Conservation (phyloP, 2,329 filamentous ascomycete genomes). For the Phyllosticta capitalensis region DNA sequence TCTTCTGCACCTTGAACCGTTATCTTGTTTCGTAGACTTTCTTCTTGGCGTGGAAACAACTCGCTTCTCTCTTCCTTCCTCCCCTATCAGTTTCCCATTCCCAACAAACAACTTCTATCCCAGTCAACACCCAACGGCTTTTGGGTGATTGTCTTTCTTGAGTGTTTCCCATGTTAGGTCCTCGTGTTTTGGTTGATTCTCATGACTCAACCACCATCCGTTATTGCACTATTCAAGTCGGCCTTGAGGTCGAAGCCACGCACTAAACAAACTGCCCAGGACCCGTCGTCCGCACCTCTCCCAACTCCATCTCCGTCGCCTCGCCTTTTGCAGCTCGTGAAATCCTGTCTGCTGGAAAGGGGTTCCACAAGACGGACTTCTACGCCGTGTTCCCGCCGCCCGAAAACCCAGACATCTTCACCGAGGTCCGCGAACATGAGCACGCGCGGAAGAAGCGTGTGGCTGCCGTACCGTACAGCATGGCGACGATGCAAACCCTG, state of each 20-base stretch:
- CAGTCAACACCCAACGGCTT: background rate
- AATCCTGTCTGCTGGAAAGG: slow-evolving; percentile 55
- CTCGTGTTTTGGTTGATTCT: too few relatives aligned
- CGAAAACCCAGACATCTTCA: slow-evolving; percentile 17
- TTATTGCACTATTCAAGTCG: background rate
- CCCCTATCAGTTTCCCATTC: too few relatives aligned
- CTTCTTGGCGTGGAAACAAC: background rate
- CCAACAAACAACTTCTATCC: background rate
- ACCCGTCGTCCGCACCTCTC: slow-evolving; percentile 63
- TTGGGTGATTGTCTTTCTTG: too few relatives aligned
- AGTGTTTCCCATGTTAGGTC: too few relatives aligned
- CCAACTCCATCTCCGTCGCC: slow-evolving; percentile 67
- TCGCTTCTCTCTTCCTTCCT: background rate
- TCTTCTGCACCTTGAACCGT: background rate
- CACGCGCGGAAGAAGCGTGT: slow-evolving; percentile 17
- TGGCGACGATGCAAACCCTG: slow-evolving; percentile 15
- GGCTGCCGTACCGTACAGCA: slow-evolving; percentile 15
- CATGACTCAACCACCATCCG: background rate
- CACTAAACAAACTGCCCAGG: background rate
- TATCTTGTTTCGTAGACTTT: background rate
- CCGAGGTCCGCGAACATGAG: slow-evolving; percentile 45
- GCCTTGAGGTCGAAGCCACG: too few relatives aligned
- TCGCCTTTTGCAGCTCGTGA: slow-evolving; percentile 59
- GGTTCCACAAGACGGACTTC: slow-evolving; percentile 15
- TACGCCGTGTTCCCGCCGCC: slow-evolving; percentile 10